These are phyloP conservation scores for Dothistroma pini DNA, from an alignment of 2,329 filamentous ascomycete species.

Conservation along the genomic window DNA sequence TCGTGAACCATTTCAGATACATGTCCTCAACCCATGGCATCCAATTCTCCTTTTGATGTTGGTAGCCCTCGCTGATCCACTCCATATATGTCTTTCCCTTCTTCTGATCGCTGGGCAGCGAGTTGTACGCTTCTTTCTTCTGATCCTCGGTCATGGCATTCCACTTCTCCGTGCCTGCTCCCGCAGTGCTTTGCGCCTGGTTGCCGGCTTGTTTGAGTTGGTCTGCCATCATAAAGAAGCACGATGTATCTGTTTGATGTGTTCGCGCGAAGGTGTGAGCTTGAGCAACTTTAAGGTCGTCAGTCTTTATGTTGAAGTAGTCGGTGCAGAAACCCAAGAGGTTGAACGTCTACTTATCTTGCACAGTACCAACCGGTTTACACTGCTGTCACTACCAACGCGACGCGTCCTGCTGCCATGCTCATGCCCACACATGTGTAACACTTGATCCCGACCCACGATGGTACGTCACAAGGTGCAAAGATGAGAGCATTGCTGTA, in stretches of 20 bases:
- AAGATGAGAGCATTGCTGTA: conserved; percentile 1
- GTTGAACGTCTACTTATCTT: neutral
- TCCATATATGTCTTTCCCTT: conserved; percentile 44
- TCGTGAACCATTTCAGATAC: conserved; percentile 69
- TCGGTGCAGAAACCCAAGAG: neutral
- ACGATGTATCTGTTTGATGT: neutral
- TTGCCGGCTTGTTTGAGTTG: conserved; percentile 21
- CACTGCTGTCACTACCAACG: neutral
- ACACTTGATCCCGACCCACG: neutral
- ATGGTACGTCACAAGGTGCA: conserved; percentile 5
- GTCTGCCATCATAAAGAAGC: conserved; percentile 14
- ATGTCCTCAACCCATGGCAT: conserved; percentile 73
- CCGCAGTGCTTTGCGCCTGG: conserved; percentile 16
- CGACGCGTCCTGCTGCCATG: conserved; percentile 5
- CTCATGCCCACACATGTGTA: conserved; percentile 1
- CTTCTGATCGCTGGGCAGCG: conserved; percentile 32
- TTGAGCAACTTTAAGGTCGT: neutral
- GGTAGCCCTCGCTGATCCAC: conserved; percentile 62
- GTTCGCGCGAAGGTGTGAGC: neutral
- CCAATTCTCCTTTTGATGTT: conserved; percentile 70
- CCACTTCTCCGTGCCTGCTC: conserved; percentile 30
- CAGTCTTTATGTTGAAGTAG: neutral
- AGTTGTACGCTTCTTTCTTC: conserved; percentile 35
- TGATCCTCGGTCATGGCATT: conserved; percentile 35
- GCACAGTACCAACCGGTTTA: neutral